These are phyloP conservation scores for Aspergillus aculeatus DNA, from an alignment of 2,329 filamentous ascomycete species.

Conservation along the genomic window DNA sequence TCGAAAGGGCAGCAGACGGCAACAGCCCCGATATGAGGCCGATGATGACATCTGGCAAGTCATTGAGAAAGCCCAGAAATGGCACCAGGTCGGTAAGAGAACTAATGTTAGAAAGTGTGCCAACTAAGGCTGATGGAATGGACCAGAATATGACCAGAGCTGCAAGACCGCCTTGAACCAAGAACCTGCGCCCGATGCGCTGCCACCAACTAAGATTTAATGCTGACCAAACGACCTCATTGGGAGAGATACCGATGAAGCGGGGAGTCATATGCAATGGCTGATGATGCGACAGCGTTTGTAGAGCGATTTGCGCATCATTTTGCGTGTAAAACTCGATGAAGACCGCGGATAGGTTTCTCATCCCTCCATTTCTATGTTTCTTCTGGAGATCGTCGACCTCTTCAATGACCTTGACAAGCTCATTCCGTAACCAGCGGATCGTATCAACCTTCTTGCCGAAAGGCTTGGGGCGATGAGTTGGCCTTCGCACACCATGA, in stretches of 20 bases:
- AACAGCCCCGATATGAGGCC: slow-evolving; percentile 82
- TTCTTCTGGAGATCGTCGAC: slow-evolving; percentile 65
- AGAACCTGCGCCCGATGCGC: slow-evolving; percentile 68
- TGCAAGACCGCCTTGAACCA: slow-evolving; percentile 67
- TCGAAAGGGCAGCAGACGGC: slow-evolving; percentile 73
- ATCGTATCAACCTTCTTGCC: slow-evolving; percentile 90
- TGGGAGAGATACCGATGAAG: slow-evolving; percentile 76
- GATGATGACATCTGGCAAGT: slow-evolving; percentile 67
- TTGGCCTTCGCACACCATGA: slow-evolving; percentile 60
- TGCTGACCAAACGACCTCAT: slow-evolving; percentile 86
- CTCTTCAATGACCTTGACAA: slow-evolving; percentile 68
- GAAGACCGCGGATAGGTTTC: slow-evolving; percentile 74
- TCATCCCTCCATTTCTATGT: slow-evolving; percentile 63
- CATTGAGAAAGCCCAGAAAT: slow-evolving; percentile 72
- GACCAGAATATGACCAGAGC: slow-evolving; percentile 86
- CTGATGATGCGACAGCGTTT: slow-evolving; percentile 80
- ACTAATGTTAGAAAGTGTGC: slow-evolving; percentile 80
- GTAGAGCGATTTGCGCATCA: slow-evolving; percentile 80
- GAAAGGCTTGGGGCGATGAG: slow-evolving; percentile 68
- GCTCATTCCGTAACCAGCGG: slow-evolving; percentile 73
- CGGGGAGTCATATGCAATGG: slow-evolving; percentile 85
- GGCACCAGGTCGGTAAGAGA: slow-evolving; percentile 54
- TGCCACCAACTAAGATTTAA: slow-evolving; percentile 82
- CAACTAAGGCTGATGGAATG: slow-evolving; percentile 73
- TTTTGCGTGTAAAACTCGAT: slow-evolving; percentile 82